Percentiles rank a stretch among this genome's conserved stretches.
These are phyloP conservation scores for Magnusiomyces tetraspermus DNA, from an alignment of 1,139 yeast genomes.

Conservation along the genomic window DNA sequence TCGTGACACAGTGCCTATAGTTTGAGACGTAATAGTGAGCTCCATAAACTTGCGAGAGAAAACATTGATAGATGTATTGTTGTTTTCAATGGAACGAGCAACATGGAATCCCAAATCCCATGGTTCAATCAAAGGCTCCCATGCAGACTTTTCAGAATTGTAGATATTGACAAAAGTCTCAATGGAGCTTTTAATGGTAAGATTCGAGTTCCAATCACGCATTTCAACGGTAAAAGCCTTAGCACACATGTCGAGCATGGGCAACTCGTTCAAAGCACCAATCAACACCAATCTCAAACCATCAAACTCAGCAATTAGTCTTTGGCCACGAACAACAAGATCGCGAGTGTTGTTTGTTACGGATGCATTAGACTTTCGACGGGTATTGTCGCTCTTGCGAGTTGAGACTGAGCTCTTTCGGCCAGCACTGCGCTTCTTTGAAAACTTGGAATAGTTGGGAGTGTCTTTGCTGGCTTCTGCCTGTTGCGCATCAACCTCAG, in stretches of 20 bases:
- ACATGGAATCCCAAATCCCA: slow-evolving; percentile 77
- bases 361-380: not conserved
- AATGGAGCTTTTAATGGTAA: slow-evolving; percentile 52
- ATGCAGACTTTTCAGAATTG: slow-evolving; percentile 83
- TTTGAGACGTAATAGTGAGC: slow-evolving; percentile 69
- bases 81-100: slow-evolving; percentile 37
- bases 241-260: slow-evolving; percentile 73
- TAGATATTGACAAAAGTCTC: slow-evolving; percentile 70
- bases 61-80: slow-evolving; percentile 50
- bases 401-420: slow-evolving; percentile 6
- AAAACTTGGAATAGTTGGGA: slow-evolving; percentile 21
- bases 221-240: slow-evolving; percentile 66
- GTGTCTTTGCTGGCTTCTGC: slow-evolving; percentile 5
- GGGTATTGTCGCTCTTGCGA: not conserved
- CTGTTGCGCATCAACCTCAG: slow-evolving; percentile 21
- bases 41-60: slow-evolving; percentile 71
- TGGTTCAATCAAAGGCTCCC: slow-evolving; percentile 93
- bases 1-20: slow-evolving; percentile 34
- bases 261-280: slow-evolving; percentile 91
- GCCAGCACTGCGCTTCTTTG: slow-evolving; percentile 11
- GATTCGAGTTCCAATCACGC: slow-evolving; percentile 82
- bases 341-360: not conserved
- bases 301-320: slow-evolving; percentile 57
- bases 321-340: slow-evolving; percentile 52
- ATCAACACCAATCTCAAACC: slow-evolving; percentile 81